Base-by-base conservation (phyloP, 176 grass and related monocot genomes). In the Carex scoparia region DNA sequence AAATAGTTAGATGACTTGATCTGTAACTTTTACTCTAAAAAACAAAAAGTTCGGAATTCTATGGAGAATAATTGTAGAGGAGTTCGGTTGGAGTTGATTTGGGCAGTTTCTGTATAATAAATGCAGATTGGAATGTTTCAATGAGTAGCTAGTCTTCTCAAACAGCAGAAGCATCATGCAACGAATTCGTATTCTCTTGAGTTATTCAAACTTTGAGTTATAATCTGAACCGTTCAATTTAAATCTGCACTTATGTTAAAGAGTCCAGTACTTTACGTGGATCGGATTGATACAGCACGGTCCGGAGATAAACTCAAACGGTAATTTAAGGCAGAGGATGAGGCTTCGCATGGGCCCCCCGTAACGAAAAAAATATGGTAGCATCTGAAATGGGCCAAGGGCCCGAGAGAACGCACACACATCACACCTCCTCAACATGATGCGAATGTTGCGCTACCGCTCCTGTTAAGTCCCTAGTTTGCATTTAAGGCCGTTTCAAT, bases 401-500 rank as follows among this genome's bases (percentile, higher is more conserved):
- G 65, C 16, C 3, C 11, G 4, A 44, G 42, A 48, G 46, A 49
- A 49, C 46, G 8, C 32, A 40, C 66, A 69, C 33, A 69, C 66
- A 37, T 65, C 62, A 48, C 46, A 51, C 16, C 58, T 18, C 66
- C 33, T 38, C 5, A 69, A 69, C 67, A 70, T n/a, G 15, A 70
- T 49, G 70, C 70, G 42, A 74, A 49, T 74, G 16, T 74, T 74
- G 40, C 70, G 70, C 70, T 74, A 12, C 38, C 4, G 1, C 70
- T 49, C 18, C 42, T 27, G 70, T 74, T 74, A 48, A 28, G 42
- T 74, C 70, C 42, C 70, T 74, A 28, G 51, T 23, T 74, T 49
- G 70, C 70, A 74, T 74, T 74, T 74, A 74, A 74, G 70, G 44
- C 44, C 70, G 70, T 74, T 49, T 49, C 10, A 18, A 74, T 73